phyloP scores from a whole-genome alignment of 2,329 filamentous ascomycete genomes.

The Cladosporium sp. region DNA sequence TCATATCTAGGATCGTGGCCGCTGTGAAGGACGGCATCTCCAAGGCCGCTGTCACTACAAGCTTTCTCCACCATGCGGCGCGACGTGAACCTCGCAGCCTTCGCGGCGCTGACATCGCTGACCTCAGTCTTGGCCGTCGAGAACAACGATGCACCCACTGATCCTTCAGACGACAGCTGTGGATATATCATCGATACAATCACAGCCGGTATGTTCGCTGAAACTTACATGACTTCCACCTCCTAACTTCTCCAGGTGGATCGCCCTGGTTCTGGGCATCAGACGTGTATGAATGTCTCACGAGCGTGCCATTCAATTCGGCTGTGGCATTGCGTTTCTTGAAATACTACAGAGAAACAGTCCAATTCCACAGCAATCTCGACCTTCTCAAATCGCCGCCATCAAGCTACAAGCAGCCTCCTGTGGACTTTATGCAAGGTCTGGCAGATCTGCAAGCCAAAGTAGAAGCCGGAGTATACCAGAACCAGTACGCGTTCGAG shows the following conservation, averaged over 20 bases:
- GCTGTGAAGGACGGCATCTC: background rate
- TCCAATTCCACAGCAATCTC: constrained; percentile 44
- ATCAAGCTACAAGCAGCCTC: constrained; percentile 38
- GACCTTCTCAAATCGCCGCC: constrained; percentile 43
- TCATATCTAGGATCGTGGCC: background rate
- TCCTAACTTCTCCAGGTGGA: background rate
- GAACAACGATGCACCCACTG: background rate
- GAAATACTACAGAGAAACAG: constrained; percentile 43
- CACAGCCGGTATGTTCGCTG: background rate
- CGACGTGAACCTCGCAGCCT: background rate
- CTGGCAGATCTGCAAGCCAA: constrained; percentile 38
- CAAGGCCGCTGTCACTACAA: background rate
- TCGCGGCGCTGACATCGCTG: background rate
- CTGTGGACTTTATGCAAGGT: constrained; percentile 41
- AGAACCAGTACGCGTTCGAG: constrained; percentile 45
- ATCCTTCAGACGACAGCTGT: background rate
- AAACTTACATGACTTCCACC: background rate
- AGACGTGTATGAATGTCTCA: constrained; percentile 42
- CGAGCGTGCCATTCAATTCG: constrained; percentile 43
- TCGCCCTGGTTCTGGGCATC: constrained; percentile 19
- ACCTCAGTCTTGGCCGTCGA: background rate
- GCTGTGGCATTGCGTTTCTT: constrained; percentile 43
- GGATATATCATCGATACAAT: background rate
- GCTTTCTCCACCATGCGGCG: background rate
- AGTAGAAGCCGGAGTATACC: constrained; percentile 34